Conservation (phyloP, 441 rosid genomes). For the Capsella rubella region DNA sequence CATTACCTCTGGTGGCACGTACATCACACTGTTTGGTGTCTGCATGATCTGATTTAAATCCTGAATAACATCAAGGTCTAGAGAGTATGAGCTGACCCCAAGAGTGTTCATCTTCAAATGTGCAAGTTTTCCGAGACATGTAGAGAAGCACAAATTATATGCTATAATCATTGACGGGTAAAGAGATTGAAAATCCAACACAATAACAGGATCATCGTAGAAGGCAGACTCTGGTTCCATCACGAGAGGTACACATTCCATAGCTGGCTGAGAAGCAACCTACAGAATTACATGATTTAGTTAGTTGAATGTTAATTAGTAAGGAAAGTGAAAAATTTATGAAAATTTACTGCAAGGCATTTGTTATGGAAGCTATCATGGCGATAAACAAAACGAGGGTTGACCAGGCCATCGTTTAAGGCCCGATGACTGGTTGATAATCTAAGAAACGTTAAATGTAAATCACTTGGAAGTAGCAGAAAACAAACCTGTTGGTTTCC, state of each 20-base stretch:
- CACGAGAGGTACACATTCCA: conserved; percentile 98
- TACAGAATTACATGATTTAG: conserved; percentile 42
- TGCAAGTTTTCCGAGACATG: conserved; percentile 88
- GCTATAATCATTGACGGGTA: conserved; percentile 99
- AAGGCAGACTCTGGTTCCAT: conserved; percentile 99
- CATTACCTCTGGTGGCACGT: conserved; percentile 80
- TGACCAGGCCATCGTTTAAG: background rate
- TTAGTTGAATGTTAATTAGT: conserved; percentile 18
- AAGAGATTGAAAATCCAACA: conserved; percentile 98
- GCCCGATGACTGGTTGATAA: conserved; percentile 5
- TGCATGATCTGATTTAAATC: conserved; percentile 69
- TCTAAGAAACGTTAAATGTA: background rate
- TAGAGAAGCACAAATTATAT: conserved; percentile 94
- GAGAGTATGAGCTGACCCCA: conserved; percentile 82
- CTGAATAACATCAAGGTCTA: conserved; percentile 60
- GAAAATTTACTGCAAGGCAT: background rate
- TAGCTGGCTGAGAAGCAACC: conserved; percentile 99
- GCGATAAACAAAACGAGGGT: background rate
- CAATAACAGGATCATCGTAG: conserved; percentile 93
- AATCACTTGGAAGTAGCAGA: background rate
- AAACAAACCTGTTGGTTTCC: conserved; percentile 85
- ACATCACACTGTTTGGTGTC: conserved; percentile 89
- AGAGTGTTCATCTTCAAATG: conserved; percentile 71
- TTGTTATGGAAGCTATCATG: conserved; percentile 13
- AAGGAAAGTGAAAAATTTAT: conserved; percentile 7